These are phyloP conservation scores for Cryptococcus maquisensis DNA, from an alignment of 1,284 basidiomycete species.

Conservation along the genomic window DNA sequence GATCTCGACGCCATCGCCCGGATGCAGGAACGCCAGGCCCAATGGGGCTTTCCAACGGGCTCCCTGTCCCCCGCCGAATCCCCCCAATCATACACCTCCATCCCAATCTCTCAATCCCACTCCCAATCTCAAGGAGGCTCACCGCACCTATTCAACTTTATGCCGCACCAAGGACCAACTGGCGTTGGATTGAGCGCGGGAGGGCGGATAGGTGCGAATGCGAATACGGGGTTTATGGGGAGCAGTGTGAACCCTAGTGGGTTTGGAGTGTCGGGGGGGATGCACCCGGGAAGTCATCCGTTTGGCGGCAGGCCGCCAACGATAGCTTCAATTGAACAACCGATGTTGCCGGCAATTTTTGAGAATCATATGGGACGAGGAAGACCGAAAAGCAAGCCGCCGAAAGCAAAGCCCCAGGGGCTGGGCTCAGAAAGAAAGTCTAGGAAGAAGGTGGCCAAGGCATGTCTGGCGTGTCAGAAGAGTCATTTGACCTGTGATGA, in stretches of 20 bases:
- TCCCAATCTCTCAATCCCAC: slow-evolving; percentile 5
- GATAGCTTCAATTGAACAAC: background rate
- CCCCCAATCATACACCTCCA: slow-evolving; percentile 4
- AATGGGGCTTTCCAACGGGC: slow-evolving; percentile 11
- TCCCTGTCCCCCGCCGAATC: slow-evolving; percentile 5
- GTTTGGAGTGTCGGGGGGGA: too few relatives aligned
- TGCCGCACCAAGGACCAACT: background rate
- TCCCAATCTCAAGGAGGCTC: slow-evolving; percentile 5
- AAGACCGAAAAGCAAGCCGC: slow-evolving; percentile 6
- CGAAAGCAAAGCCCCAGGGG: slow-evolving; percentile 9
- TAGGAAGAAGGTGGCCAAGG: slow-evolving; percentile 52
- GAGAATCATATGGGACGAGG: background rate
- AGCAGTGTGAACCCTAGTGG: background rate
- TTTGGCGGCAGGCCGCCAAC: background rate
- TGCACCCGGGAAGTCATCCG: too few relatives aligned
- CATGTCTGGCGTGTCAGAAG: slow-evolving; percentile 88
- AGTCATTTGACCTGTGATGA: slow-evolving; percentile 97
- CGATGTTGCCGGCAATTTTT: background rate
- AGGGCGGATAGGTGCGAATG: background rate
- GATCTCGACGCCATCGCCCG: too few relatives aligned
- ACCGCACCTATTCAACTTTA: background rate
- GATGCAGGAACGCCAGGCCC: slow-evolving; percentile 16
- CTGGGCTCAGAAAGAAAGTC: slow-evolving; percentile 20
- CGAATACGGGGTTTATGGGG: background rate
- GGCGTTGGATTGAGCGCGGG: slow-evolving; percentile 3